Conservation (phyloP, 495 filamentous ascomycete genomes). For the Lophiotrema nucula region DNA sequence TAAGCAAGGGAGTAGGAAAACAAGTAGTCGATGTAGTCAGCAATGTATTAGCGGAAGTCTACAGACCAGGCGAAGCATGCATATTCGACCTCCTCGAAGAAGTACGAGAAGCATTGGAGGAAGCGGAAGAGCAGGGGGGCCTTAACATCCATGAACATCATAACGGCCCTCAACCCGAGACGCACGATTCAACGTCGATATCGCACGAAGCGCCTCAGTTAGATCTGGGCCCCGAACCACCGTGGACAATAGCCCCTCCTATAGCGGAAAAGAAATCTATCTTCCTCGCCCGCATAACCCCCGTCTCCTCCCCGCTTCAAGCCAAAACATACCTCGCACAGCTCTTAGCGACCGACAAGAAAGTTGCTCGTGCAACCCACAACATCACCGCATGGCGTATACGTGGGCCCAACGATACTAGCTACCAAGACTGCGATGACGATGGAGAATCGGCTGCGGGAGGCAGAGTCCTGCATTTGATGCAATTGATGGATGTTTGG, state of each 20-base stretch:
- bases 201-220: constrained; percentile 33
- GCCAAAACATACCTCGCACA: constrained; percentile 68
- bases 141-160: constrained; percentile 12
- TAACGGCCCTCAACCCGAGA: constrained; percentile 14
- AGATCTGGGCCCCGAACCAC: constrained; percentile 49
- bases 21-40: constrained; percentile 64
- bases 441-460: constrained; percentile 97
- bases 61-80: constrained; percentile 73
- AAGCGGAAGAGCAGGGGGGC: constrained; percentile 22
- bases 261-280: constrained; percentile 81
- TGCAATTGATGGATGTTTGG: constrained; percentile 95
- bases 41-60: constrained; percentile 63
- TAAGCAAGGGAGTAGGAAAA: constrained; percentile 63
- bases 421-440: constrained; percentile 88
- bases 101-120: constrained; percentile 49
- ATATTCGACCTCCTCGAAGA: constrained; percentile 83
- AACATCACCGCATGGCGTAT: constrained; percentile 79
- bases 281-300: constrained; percentile 74
- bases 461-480: constrained; percentile 75
- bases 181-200: constrained; percentile 10
- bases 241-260: constrained; percentile 70
- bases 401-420: constrained; percentile 52
- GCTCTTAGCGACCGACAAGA: constrained; percentile 75
- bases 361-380: constrained; percentile 80
- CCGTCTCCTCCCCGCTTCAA: constrained; percentile 64